phyloP scores from a whole-genome alignment of 192 early-diverging fungal species.

The Entomortierella parvispora region DNA sequence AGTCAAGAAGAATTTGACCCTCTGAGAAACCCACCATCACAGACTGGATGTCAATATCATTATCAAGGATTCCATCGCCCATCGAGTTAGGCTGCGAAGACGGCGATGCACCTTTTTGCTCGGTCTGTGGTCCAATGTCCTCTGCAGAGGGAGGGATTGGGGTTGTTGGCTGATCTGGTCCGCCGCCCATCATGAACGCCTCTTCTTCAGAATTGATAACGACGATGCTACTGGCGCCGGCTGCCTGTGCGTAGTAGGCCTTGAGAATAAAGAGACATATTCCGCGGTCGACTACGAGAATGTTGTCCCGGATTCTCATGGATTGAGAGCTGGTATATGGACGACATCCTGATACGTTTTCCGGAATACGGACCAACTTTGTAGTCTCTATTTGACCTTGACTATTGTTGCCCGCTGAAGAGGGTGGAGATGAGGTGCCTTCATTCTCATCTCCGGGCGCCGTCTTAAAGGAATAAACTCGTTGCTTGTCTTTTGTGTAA shows the following conservation, averaged over 20 bases:
- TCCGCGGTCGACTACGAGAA: slow-evolving; percentile 55
- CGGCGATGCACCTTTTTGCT: too few relatives aligned
- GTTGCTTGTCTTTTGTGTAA: neutral
- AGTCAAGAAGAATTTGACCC: slow-evolving; percentile 19
- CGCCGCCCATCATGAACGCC: slow-evolving; percentile 38
- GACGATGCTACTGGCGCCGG: slow-evolving; percentile 51
- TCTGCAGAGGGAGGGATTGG: neutral
- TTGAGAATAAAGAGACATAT: slow-evolving; percentile 58
- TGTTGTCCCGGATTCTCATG: slow-evolving; percentile 27
- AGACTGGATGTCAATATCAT: slow-evolving; percentile 43
- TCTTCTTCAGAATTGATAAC: slow-evolving; percentile 52
- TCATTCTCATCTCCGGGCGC: neutral
- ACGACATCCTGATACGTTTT: slow-evolving; percentile 44
- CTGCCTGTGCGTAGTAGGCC: slow-evolving; percentile 53
- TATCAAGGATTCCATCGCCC: slow-evolving; percentile 26
- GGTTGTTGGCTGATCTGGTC: neutral
- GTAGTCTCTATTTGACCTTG: slow-evolving; percentile 3
- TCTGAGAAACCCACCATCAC: slow-evolving; percentile 35
- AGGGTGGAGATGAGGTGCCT: neutral
- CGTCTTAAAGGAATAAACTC: neutral
- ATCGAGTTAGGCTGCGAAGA: neutral
- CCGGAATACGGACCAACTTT: slow-evolving; percentile 12
- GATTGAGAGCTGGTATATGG: slow-evolving; percentile 35
- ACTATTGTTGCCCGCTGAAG: neutral
- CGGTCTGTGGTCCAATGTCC: neutral